Base-by-base conservation (phyloP, 2,329 filamentous ascomycete genomes). In the Penicillium verrucosum region DNA sequence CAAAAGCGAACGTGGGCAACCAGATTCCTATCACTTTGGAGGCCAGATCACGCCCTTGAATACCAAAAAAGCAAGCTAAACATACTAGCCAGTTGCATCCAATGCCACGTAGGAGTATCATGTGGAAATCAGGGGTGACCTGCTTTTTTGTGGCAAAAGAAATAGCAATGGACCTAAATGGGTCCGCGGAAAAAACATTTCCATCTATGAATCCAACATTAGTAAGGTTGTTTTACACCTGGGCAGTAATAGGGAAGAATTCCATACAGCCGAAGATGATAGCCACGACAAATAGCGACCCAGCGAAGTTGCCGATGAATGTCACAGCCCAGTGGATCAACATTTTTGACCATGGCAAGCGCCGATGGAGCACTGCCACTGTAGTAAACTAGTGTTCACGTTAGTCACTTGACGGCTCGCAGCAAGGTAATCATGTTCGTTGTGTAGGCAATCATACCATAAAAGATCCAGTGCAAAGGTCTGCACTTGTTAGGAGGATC, bases 21-120 rank as follows among this genome's bases (percentile, higher is more conserved):
- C 82, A 85, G 61, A 85, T 81, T 1, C 78, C 79, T 11, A 81
- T 69, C 1, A 85, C 75, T 63, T 85, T 85, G 10, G 78, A 81
- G 18, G 75, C 72, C 12, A 83, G 68, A 52, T 84, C 81, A 3
- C 79, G 76, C 5, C 78, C 79, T 54, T 80, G 78, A 4, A 79
- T 70, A 0, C 62, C 65, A 7, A 71, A 61, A 51, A 68, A 84
- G 43, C 79, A 77, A 0, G 80, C 81, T 27, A 84, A 69, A 56
- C 81, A 83, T 3, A 85, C 82, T 0, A 85, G 76, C 82, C 81
- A 85, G 68, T 84, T 84, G 62, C 78, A 80, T 5, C 82, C 80
- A 43, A 85, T 82, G 1, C 71, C 82, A 41, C 80, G 75, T 0
- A 84, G 68, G 63, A 85, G 82, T 49, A 85, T 80, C 54, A 79